These are phyloP conservation scores for Phytophthora litchii DNA, from an alignment of 352 stramenopile genomes.

Conservation along the genomic window DNA sequence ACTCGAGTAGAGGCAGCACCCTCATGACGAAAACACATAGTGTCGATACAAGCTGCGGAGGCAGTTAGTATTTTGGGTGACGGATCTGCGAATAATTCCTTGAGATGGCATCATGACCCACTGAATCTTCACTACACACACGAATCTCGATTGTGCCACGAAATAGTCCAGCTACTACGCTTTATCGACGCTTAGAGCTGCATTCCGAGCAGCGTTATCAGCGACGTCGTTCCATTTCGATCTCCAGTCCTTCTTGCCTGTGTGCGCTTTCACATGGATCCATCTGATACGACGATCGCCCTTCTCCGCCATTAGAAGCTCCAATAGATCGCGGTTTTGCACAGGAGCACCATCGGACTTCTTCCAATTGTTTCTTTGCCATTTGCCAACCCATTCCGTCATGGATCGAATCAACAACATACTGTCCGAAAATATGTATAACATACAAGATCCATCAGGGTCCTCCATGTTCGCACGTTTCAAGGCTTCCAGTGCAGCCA, in stretches of 20 bases:
- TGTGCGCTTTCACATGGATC: slow-evolving; percentile 74
- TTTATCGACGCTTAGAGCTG: slow-evolving; percentile 24
- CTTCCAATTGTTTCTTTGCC: slow-evolving; percentile 65
- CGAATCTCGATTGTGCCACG: no score
- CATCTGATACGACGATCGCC: slow-evolving; percentile 57
- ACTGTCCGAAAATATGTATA: slow-evolving; percentile 82
- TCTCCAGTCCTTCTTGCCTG: slow-evolving; percentile 59
- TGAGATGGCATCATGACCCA: no score
- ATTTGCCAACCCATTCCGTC: slow-evolving; percentile 73
- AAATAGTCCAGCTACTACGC: slow-evolving; percentile 1
- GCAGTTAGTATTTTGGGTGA: no score
- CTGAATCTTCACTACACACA: no score
- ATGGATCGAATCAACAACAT: slow-evolving; percentile 84
- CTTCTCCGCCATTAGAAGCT: slow-evolving; percentile 54
- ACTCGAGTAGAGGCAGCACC: no score
- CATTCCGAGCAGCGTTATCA: slow-evolving; percentile 52
- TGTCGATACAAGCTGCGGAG: no score
- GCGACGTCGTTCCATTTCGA: slow-evolving; percentile 81
- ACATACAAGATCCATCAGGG: slow-evolving; percentile 25
- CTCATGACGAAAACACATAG: no score
- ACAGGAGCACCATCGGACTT: slow-evolving; percentile 63
- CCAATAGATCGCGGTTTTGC: slow-evolving; percentile 71
- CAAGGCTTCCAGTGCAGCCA: slow-evolving; percentile 65
- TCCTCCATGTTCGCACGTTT: slow-evolving; percentile 71
- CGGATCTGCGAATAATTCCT: no score